Conservation (phyloP, 345 rosid species). For the Mercurialis annua region DNA sequence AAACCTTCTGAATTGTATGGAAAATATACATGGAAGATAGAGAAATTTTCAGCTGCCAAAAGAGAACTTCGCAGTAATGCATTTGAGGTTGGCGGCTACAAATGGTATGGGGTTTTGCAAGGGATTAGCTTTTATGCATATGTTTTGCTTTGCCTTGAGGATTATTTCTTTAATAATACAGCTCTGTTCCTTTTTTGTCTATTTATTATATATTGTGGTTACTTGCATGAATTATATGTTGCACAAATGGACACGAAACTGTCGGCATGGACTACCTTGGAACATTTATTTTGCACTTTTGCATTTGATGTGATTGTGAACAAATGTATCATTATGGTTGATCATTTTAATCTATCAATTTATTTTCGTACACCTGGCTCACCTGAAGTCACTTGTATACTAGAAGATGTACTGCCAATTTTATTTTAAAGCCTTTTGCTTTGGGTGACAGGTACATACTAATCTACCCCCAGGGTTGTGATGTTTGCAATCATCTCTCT, state of each 20-base stretch:
- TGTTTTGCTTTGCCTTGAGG: neutral
- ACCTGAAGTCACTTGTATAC: neutral
- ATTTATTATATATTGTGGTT: neutral
- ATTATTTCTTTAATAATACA: neutral
- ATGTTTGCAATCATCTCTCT: constrained; percentile 87
- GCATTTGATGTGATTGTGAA: too few relatives aligned
- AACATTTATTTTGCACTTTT: too few relatives aligned
- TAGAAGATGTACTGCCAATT: constrained; percentile 1
- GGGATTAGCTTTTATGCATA: neutral
- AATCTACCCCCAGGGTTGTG: constrained; percentile 90
- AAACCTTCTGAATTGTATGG: constrained; percentile 78
- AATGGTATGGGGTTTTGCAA: constrained; percentile 56
- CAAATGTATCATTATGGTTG: too few relatives aligned
- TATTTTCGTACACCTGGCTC: neutral
- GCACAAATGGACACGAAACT: neutral
- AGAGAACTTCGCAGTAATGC: constrained; percentile 70
- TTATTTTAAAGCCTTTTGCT: constrained; percentile 11
- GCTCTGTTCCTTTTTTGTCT: neutral
- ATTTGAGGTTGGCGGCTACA: constrained; percentile 89
- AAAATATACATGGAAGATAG: constrained; percentile 85
- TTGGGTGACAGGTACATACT: constrained; percentile 67
- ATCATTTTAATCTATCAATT: too few relatives aligned
- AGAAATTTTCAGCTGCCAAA: constrained; percentile 74
- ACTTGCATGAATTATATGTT: neutral
- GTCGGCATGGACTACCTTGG: neutral